Evolutionary conservation across 192 early-diverging fungal species (phyloP).

Genomic region (Rhizophlyctis rosea): DNA sequence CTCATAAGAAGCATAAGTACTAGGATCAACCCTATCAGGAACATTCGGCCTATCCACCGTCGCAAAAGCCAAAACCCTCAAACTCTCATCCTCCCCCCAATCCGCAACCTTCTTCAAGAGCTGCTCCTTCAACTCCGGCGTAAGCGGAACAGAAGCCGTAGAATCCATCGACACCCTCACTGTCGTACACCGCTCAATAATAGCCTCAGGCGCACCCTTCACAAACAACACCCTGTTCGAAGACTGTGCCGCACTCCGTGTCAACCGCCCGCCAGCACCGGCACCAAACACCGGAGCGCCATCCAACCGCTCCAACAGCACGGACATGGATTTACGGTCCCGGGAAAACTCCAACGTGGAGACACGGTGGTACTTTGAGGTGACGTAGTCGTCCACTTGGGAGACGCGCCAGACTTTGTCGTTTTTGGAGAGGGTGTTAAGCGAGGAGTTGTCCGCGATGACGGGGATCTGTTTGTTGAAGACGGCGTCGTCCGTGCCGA

Average conservation of each 20-base stretch:
- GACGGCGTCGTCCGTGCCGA: constrained; percentile 68
- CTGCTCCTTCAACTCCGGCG: constrained; percentile 52
- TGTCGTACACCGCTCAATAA: constrained; percentile 81
- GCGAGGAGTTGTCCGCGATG: constrained; percentile 25
- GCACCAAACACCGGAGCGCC: constrained; percentile 14
- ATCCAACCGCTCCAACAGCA: constrained; percentile 59
- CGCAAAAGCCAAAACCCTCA: constrained; percentile 91
- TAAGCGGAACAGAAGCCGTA: constrained; percentile 59
- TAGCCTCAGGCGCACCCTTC: constrained; percentile 93
- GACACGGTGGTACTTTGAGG: constrained; percentile 53
- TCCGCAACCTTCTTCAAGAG: constrained; percentile 65
- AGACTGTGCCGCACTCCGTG: not conserved
- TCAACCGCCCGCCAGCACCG: not conserved
- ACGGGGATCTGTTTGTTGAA: constrained; percentile 56
- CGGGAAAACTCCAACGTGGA: constrained; percentile 90
- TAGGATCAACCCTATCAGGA: constrained; percentile 52
- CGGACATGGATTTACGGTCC: constrained; percentile 98
- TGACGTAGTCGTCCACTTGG: constrained; percentile 73
- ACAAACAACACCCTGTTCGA: constrained; percentile 61
- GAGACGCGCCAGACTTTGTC: constrained; percentile 44
- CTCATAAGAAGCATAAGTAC: constrained; percentile 67
- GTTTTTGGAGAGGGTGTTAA: constrained; percentile 18
- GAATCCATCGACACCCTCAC: constrained; percentile 48
- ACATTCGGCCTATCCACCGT: constrained; percentile 74
- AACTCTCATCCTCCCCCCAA: constrained; percentile 72